These are phyloP conservation scores for Hanseniaspora lindneri DNA, from an alignment of 805 yeast species.

Conservation along the genomic window DNA sequence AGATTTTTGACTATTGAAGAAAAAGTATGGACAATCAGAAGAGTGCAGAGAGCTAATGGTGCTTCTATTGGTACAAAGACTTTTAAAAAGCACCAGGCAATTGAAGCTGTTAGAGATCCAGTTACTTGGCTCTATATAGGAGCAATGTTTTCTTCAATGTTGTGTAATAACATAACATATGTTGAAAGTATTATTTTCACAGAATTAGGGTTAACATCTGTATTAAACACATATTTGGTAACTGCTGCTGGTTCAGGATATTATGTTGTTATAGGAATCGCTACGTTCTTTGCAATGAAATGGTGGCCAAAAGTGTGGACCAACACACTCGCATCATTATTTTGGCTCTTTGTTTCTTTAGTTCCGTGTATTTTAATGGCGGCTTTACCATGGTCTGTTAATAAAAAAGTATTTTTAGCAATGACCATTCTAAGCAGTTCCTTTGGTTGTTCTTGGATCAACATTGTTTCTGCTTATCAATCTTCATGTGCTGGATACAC, in stretches of 20 bases:
- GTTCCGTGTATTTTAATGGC: conserved; percentile 35
- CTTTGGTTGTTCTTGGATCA: conserved; percentile 27
- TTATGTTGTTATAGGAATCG: conserved; percentile 27
- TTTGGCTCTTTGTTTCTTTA: conserved; percentile 30
- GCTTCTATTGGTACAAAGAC: conserved; percentile 36
- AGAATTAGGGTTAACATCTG: conserved; percentile 30
- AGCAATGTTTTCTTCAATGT: conserved; percentile 32
- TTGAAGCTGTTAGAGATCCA: conserved; percentile 37
- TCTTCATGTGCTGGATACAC: conserved; percentile 33
- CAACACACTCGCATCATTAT: conserved; percentile 24
- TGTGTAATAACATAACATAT: conserved; percentile 38
- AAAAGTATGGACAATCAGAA: conserved; percentile 35
- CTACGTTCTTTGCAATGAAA: conserved; percentile 24
- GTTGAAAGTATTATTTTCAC: conserved; percentile 36
- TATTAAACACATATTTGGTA: conserved; percentile 37
- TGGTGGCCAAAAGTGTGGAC: conserved; percentile 17
- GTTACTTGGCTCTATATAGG: conserved; percentile 30
- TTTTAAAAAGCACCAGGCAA: conserved; percentile 34
- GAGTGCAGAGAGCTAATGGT: conserved; percentile 31
- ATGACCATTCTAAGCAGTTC: conserved; percentile 25
- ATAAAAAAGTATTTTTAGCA: conserved; percentile 31
- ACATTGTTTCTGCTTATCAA: conserved; percentile 20
- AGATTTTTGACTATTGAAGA: conserved; percentile 34
- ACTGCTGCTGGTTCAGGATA: conserved; percentile 39
- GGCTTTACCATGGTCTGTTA: conserved; percentile 30